Base-by-base conservation (phyloP, 2,329 filamentous ascomycete species). In the Metarhizium album region DNA sequence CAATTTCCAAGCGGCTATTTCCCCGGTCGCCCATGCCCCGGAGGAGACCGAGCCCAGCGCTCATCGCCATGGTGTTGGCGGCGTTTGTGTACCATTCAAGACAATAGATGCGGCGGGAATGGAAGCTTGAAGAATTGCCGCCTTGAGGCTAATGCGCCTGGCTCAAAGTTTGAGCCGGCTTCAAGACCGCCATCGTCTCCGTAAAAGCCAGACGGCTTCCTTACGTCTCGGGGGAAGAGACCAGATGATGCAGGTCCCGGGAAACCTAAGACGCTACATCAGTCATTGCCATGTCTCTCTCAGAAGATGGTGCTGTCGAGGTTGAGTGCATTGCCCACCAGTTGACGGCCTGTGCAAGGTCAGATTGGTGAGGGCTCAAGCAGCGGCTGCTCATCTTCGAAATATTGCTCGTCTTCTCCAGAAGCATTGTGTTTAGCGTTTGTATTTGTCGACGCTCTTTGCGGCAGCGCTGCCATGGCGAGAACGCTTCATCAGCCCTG, bases 81-180 rank as follows among this genome's bases (percentile, higher is more conserved):
- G 67, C 58, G 47, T 72, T 69, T 27, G 64, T 59, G 0, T 75
- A 76, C 72, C 71, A 79, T 76, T 23, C 4, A 80, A 68, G 2
- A 79, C 67, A 11, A 79, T 69, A 11, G 74, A 70, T 1, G 76
- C 74, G 0, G 73, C 76, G 56, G 79, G 78, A 23, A 72, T 69
- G 56, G 57, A 4, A 52, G 52, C 8, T 54, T 53, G 20, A 59
- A 58, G 2, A 52, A 48, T 16, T 58, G 59, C 8, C 62, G 58
- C 3, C 65, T 59, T 1, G 67, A 65, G 1, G 67, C 64, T 8
- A 70, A 54, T 2, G 63, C 61, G 2, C 58, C 60, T 1, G 64
- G 63, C 23, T 69, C 64, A 47, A 68, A 63, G 35, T 63, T 60
- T 2, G 60, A 56, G 23, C 60, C 60, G 1, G 59, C 54, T 13